Percentiles rank a stretch among this genome's conserved stretches.
phyloP scores from a whole-genome alignment of 148 eudicot species.

The Heliosperma pusillum region DNA sequence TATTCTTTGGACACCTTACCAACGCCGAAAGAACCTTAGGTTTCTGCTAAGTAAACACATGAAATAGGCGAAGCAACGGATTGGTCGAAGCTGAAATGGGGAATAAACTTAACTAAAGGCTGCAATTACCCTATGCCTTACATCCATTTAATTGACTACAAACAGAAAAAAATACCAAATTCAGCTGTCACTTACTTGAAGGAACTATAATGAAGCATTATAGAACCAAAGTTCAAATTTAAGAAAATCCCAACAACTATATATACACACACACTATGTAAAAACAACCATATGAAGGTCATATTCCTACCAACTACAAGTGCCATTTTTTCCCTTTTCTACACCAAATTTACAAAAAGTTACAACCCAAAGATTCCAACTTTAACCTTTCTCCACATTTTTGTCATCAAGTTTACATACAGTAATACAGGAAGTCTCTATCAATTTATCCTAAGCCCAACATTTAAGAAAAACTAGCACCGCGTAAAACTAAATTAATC shows the following conservation, averaged over 20 bases:
- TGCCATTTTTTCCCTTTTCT: not conserved
- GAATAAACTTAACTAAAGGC: not conserved
- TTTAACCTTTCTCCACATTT: slow-evolving; percentile 1
- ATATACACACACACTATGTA: not conserved
- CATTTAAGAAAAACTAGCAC: not conserved
- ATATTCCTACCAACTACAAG: slow-evolving; percentile 3
- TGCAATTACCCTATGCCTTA: not conserved
- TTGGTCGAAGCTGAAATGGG: not conserved
- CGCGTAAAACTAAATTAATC: not conserved
- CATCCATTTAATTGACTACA: not conserved
- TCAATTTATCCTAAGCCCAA: too few relatives aligned
- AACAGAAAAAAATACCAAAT: not conserved
- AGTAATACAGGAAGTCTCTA: slow-evolving; percentile 2
- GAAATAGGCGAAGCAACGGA: not conserved
- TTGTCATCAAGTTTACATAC: slow-evolving; percentile 13
- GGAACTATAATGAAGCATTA: not conserved
- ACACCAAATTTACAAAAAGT: not conserved
- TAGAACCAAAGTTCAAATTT: not conserved
- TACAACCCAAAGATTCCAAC: slow-evolving; percentile 12
- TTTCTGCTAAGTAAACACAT: not conserved
- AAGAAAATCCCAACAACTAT: not conserved
- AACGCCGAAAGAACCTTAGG: not conserved
- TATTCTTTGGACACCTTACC: not conserved
- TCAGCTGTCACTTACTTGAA: slow-evolving; percentile 5
- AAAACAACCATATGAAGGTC: not conserved